Evolutionary conservation across 1,139 yeast genomes (phyloP).

Genomic region (Debaryomyces udenii): DNA sequence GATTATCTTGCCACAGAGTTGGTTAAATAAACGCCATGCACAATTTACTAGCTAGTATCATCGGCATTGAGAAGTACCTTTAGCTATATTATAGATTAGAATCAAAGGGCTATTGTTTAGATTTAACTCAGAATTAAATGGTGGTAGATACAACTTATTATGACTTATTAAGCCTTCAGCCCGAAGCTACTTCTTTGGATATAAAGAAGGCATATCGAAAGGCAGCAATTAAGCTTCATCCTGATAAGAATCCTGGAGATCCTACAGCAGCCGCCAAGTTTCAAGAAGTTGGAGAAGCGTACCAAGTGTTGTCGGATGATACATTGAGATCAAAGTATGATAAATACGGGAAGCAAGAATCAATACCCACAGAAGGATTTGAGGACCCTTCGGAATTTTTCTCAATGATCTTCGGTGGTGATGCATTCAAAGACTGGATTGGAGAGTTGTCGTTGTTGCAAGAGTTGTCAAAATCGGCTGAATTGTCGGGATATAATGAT

Average conservation of each 20-base stretch:
- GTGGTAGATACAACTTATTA: constrained; percentile 94
- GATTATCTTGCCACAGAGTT: neutral
- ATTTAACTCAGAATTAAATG: constrained; percentile 42
- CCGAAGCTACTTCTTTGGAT: constrained; percentile 77
- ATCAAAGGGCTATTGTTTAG: neutral
- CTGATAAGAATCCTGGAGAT: constrained; percentile 92
- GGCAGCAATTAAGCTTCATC: constrained; percentile 87
- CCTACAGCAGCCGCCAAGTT: constrained; percentile 74
- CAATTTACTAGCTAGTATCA: too few relatives aligned
- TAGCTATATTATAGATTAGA: too few relatives aligned
- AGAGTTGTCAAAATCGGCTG: constrained; percentile 62
- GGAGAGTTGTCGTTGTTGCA: constrained; percentile 70
- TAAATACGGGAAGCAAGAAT: constrained; percentile 81
- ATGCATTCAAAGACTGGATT: constrained; percentile 81
- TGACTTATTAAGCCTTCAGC: constrained; percentile 68
- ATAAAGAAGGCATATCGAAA: constrained; percentile 93
- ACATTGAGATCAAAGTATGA: constrained; percentile 77
- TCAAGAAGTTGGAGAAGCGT: constrained; percentile 77
- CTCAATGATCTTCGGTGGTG: constrained; percentile 78
- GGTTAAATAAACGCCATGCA: too few relatives aligned
- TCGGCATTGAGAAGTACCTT: too few relatives aligned
- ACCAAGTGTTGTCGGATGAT: constrained; percentile 80
- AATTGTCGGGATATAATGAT: constrained; percentile 46
- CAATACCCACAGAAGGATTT: constrained; percentile 80
- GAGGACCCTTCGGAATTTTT: constrained; percentile 87